Conservation (phyloP, 2,329 filamentous ascomycete genomes). For the Colletotrichum sidae region DNA sequence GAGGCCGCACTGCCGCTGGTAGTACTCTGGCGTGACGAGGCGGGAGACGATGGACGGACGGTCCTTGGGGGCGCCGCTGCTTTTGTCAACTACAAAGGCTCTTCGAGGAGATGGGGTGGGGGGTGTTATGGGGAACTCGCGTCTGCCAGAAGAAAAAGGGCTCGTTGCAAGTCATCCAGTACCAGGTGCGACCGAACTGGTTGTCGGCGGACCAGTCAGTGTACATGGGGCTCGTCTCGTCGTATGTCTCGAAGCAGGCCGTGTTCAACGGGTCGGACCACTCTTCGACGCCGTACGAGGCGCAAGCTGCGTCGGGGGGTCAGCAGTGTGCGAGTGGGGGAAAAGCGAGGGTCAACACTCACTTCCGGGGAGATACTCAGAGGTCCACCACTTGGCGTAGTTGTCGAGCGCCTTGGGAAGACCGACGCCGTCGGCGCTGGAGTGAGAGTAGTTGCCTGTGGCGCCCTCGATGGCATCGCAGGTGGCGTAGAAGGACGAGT, state of each 20-base stretch:
- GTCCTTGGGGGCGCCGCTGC: slow-evolving; percentile 58
- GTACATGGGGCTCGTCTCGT: slow-evolving; percentile 60
- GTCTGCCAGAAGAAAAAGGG: slow-evolving; percentile 62
- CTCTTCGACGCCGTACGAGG: slow-evolving; percentile 57
- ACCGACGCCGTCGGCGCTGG: slow-evolving; percentile 60
- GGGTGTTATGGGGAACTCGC: slow-evolving; percentile 43
- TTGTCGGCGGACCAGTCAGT: slow-evolving; percentile 62
- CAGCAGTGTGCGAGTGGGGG: background rate
- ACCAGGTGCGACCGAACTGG: slow-evolving; percentile 63
- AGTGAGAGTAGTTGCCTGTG: slow-evolving; percentile 40
- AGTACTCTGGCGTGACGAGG: slow-evolving; percentile 63
- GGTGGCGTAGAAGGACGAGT: slow-evolving; percentile 51
- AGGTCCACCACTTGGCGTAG: slow-evolving; percentile 65
- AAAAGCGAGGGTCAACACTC: slow-evolving; percentile 42
- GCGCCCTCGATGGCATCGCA: slow-evolving; percentile 46
- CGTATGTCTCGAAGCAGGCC: slow-evolving; percentile 66
- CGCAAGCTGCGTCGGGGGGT: slow-evolving; percentile 51
- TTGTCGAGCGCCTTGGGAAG: slow-evolving; percentile 63
- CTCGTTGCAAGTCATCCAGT: slow-evolving; percentile 73
- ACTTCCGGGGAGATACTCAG: slow-evolving; percentile 59
- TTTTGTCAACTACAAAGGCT: too few relatives aligned
- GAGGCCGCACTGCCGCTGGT: slow-evolving; percentile 64
- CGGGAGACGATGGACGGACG: slow-evolving; percentile 63
- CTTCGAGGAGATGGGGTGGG: too few relatives aligned
- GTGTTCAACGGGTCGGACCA: slow-evolving; percentile 54